A percentile compares a stretch with the other conserved stretches of the same genome.
Evolutionary conservation across 2,329 filamentous ascomycete species (phyloP).

Genomic region (Fonsecaea multimorphosa): DNA sequence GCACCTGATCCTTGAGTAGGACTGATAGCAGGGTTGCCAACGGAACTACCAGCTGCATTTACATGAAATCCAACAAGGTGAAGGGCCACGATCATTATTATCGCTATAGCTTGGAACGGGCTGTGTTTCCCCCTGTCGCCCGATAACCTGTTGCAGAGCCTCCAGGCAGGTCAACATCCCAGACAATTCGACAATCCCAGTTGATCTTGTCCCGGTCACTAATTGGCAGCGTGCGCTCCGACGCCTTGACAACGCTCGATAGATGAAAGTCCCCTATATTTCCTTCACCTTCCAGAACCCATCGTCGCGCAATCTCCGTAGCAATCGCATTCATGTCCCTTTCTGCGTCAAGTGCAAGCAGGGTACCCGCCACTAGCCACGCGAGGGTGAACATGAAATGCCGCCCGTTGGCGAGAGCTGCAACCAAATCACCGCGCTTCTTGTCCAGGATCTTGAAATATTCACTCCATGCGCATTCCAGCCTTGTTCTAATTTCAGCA

Average conservation of each 20-base stretch:
- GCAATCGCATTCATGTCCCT: constrained; percentile 44
- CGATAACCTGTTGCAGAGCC: constrained; percentile 22
- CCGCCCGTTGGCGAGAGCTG: constrained; percentile 41
- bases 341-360: constrained; percentile 49
- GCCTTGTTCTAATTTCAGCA: constrained; percentile 20
- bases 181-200: constrained; percentile 45
- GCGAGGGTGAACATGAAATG: constrained; percentile 46
- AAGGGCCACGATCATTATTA: neutral
- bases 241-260: constrained; percentile 37
- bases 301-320: constrained; percentile 46
- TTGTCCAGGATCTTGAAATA: constrained; percentile 13
- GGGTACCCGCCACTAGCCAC: constrained; percentile 45
- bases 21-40: no score
- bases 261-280: constrained; percentile 44
- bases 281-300: constrained; percentile 44
- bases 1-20: no score
- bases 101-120: constrained; percentile 1
- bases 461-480: constrained; percentile 18
- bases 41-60: no score
- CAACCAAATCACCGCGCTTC: constrained; percentile 29
- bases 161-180: constrained; percentile 41
- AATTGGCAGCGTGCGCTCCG: constrained; percentile 15
- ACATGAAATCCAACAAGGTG: no score
- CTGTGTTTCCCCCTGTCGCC: no score
- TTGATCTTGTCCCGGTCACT: constrained; percentile 28